A percentile compares a stretch with the other conserved stretches of the same genome.
Evolutionary conservation across 1,284 basidiomycete genomes (phyloP).

Genomic region (Cutaneotrichosporon dermatis): DNA sequence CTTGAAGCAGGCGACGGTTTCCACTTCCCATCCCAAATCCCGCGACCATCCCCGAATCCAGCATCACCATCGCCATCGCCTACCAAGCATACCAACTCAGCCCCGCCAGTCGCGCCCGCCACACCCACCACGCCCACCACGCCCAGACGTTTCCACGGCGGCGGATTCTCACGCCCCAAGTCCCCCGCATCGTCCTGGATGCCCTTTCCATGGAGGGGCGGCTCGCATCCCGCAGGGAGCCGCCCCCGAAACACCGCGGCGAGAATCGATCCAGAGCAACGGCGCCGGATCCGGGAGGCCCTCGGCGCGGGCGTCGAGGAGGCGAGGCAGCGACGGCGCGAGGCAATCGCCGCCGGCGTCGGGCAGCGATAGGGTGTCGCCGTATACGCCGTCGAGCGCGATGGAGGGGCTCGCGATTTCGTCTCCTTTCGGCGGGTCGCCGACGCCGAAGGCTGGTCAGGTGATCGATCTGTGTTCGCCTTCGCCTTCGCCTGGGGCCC

Average conservation of each 20-base stretch:
- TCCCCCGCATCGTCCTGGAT: no score
- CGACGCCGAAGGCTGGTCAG: background rate
- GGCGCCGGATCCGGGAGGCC: background rate
- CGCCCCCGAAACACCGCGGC: constrained; percentile 18
- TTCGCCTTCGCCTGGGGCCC: background rate
- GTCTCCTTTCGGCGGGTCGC: background rate
- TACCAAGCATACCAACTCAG: background rate
- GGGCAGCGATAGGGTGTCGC: background rate
- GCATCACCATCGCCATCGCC: background rate
- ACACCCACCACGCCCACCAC: background rate
- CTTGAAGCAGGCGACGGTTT: background rate
- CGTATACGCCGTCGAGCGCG: constrained; percentile 6
- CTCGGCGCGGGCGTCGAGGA: background rate
- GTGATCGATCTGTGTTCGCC: constrained; percentile 6
- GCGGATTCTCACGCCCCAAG: background rate
- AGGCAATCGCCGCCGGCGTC: constrained; percentile 13
- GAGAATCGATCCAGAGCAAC: background rate
- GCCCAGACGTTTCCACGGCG: background rate
- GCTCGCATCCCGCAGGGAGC: constrained; percentile 33
- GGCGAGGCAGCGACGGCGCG: constrained; percentile 7
- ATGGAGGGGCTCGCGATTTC: constrained; percentile 4
- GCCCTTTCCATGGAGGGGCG: constrained; percentile 39
- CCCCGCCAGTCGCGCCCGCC: no score
- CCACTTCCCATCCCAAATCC: constrained; percentile 5
- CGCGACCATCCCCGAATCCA: background rate